Percentiles rank a stretch among this genome's conserved stretches.
phyloP scores from a whole-genome alignment of 2,329 filamentous ascomycete genomes.

The Stemphylium lycopersici region DNA sequence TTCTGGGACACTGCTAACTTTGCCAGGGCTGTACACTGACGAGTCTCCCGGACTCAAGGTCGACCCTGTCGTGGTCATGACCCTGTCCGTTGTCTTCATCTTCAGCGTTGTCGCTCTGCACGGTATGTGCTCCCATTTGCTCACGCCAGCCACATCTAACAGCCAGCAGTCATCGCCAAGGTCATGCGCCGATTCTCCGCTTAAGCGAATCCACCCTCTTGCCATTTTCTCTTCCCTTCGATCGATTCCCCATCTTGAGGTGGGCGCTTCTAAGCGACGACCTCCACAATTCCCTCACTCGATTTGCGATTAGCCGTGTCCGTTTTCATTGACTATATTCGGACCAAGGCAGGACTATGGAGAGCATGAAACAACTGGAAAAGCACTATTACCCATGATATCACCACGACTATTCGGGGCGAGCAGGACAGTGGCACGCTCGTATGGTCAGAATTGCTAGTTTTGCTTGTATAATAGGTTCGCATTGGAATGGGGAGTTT shows the following conservation, averaged over 20 bases:
- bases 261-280: constrained; percentile 31
- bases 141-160: constrained; percentile 17
- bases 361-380: constrained; percentile 20
- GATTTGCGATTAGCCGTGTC: constrained; percentile 9
- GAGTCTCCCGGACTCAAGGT: constrained; percentile 97
- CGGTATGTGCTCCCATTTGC: constrained; percentile 65
- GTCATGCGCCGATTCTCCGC: constrained; percentile 83
- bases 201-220: constrained; percentile 38
- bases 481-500: constrained; percentile 31
- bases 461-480: constrained; percentile 43
- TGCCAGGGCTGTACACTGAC: constrained; percentile 88
- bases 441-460: constrained; percentile 21
- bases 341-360: constrained; percentile 21
- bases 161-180: constrained; percentile 83
- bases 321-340: constrained; percentile 9
- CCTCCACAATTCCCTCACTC: constrained; percentile 7
- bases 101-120: constrained; percentile 98
- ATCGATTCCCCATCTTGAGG: constrained; percentile 15
- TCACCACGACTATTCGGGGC: constrained; percentile 18
- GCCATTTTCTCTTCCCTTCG: constrained; percentile 14
- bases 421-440: constrained; percentile 7
- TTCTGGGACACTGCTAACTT: constrained; percentile 20
- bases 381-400: constrained; percentile 27
- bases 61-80: constrained; percentile 95
- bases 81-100: constrained; percentile 96